Evolutionary conservation across 1,284 basidiomycete species (phyloP), one percentile per base, ranked within the genome.

Genomic region (Ceratobasidium sp.): DNA sequence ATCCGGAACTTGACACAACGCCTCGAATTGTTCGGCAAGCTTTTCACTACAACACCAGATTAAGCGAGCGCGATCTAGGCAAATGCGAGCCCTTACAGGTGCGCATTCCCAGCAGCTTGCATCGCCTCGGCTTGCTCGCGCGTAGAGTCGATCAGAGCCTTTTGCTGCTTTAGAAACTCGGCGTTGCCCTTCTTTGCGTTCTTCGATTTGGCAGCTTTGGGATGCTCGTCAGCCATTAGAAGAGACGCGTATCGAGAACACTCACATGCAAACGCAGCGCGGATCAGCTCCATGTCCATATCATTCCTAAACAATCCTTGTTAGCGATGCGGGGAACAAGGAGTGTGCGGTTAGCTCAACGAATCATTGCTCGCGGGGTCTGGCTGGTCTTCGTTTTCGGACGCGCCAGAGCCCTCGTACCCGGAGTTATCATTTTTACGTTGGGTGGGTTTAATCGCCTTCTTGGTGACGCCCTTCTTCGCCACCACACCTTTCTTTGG

Each of bases 211-310:
- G 56, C 68, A 27, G 68, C 68, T 71, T 37, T 39, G 29, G 22
- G 31, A 37, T 37, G 13, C 13, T 5, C 31, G 64, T 34, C 43
- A 51, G 31, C 27, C 16, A 39, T 19, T 1, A 11, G 39, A 8
- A 14, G 13, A 6, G 48, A 51, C 37, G 34, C 22, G 51, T 8
- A 13, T 22, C 37, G 22, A n/a, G 41, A 14, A 8, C 6, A 34
- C 68, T 61, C 68, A 71, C 68, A 59, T n/a, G 68, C 68, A 24
- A 71, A 71, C 11, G 68, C 68, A 24, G 43, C 68, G 29, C 68
- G 68, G 8, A 71, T 46, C 19, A 71, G 22, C 22, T 71, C 68
- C 54, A 71, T 59, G 31, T 71, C 68, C 27, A 41, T 56, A 34
- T 71, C 68, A 37, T 71, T 71, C 31, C 68, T 71, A 31, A 49